A percentile compares a stretch with the other conserved stretches of the same genome.
These are phyloP conservation scores for Benincasa hispida DNA, from an alignment of 306 rosid genomes.

Conservation along the genomic window DNA sequence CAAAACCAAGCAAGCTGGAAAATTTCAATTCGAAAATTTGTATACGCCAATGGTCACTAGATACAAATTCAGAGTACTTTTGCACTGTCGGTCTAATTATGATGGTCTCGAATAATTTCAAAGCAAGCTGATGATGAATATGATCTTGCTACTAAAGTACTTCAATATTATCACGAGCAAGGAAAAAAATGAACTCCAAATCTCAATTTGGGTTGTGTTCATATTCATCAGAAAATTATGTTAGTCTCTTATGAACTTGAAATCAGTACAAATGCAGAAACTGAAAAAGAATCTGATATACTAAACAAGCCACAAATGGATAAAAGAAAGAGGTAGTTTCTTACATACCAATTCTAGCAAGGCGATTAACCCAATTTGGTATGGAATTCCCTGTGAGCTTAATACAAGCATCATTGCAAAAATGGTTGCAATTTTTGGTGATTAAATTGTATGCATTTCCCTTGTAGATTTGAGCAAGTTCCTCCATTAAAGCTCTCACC, in stretches of 20 bases:
- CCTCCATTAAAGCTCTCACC: constrained; percentile 55
- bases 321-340: neutral
- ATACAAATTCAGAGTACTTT: neutral
- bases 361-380: constrained; percentile 93
- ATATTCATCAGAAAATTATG: neutral
- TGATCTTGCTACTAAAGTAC: neutral
- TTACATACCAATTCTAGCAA: constrained; percentile 83
- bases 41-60: neutral
- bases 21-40: no score
- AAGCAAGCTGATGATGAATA: neutral
- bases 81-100: no score
- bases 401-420: constrained; percentile 70
- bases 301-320: neutral
- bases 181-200: neutral
- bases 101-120: neutral
- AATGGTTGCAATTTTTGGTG: constrained; percentile 86
- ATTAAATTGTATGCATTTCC: constrained; percentile 88
- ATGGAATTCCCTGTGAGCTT: constrained; percentile 69
- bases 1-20: neutral
- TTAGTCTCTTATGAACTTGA: neutral
- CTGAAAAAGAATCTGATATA: neutral
- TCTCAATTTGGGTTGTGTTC: neutral
- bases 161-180: neutral
- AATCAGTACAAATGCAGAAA: neutral
- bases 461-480: constrained; percentile 47